Evolutionary conservation across 2,329 filamentous ascomycete genomes (phyloP), one percentile per base, ranked within the genome.

Genomic region (Phoma herbarum): DNA sequence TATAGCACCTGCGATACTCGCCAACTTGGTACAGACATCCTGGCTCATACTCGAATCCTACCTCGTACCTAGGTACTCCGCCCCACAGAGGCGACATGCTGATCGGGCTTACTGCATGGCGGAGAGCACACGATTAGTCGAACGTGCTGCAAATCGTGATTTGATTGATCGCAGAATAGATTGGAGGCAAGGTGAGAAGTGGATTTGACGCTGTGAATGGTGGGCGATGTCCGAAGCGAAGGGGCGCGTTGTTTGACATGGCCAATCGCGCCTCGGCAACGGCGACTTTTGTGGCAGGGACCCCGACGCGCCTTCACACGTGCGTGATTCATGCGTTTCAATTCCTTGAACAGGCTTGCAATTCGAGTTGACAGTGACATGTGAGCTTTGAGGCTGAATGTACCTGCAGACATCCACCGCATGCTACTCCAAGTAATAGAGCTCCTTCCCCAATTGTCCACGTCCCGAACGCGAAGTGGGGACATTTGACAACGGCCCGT

Each of bases 151-250:
- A 57, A 54, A 29, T 57, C 37, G 62, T 45, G 43, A 55, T 68
- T 41, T 70, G 67, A 75, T 74, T 74, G 69, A 67, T 52, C 57
- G 53, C 35, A 46, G 54, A 23, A 60, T 72, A 71, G 35, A 72
- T 72, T 69, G 61, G 29, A 46, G 54, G 59, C 49, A 63, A 49
- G 61, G 59, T 54, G 57, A 61, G 50, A 44, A 57, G 42, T 63
- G 63, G 61, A 42, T 59, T 63, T 61, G 47, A 53, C 23, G 62
- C 62, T 69, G 54, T 71, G 65, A 74, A 61, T 73, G 66, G 70
- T 55, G 49, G 62, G 48, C 44, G 50, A 41, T 52, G 55, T 62
- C 63, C 62, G 68, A 59, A 31, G 59, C 51, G 53, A 60, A 63
- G 60, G 45, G 29, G 63, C 57, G 50, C 9, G 50, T 52, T 29